Percentiles rank a stretch among this genome's conserved stretches.
Conservation (phyloP, 208 protist genomes). For the Borovskyia barvae region DNA sequence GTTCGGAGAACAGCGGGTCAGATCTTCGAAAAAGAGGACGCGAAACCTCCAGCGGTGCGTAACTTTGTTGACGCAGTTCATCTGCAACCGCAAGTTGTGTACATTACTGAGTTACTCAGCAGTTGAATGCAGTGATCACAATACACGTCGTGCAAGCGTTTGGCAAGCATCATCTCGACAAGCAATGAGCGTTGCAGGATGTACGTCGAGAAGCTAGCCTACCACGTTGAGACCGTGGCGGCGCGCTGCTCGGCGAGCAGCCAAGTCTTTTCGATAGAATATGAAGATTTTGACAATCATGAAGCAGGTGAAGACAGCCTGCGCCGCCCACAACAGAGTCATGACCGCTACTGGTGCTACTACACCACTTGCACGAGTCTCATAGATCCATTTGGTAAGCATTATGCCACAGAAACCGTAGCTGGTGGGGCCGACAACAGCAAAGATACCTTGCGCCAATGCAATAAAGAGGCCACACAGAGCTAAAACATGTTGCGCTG, state of each 20-base stretch:
- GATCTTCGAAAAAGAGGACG: no score
- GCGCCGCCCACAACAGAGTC: constrained; percentile 41
- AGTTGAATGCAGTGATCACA: no score
- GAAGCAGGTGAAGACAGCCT: constrained; percentile 45
- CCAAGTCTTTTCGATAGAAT: constrained; percentile 67
- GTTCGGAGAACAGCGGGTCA: no score
- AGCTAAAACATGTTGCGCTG: constrained; percentile 47
- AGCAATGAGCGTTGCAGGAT: no score
- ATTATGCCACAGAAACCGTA: constrained; percentile 56
- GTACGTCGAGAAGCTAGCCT: no score
- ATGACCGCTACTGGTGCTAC: constrained; percentile 50
- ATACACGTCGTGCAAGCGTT: no score
- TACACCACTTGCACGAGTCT: constrained; percentile 27
- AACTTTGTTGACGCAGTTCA: no score
- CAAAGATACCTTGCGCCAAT: constrained; percentile 50
- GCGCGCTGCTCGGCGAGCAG: constrained; percentile 35
- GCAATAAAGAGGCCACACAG: constrained; percentile 58
- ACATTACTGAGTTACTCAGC: no score
- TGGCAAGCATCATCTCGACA: no score
- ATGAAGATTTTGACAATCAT: constrained; percentile 51
- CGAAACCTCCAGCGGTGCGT: no score
- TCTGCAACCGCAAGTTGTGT: no score
- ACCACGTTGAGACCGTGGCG: constrained; percentile 16
- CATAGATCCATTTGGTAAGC: constrained; percentile 28
- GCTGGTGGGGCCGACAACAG: constrained; percentile 37